phyloP scores from a whole-genome alignment of 2,329 filamentous ascomycete species.

The Chaetothyriales sp. region DNA sequence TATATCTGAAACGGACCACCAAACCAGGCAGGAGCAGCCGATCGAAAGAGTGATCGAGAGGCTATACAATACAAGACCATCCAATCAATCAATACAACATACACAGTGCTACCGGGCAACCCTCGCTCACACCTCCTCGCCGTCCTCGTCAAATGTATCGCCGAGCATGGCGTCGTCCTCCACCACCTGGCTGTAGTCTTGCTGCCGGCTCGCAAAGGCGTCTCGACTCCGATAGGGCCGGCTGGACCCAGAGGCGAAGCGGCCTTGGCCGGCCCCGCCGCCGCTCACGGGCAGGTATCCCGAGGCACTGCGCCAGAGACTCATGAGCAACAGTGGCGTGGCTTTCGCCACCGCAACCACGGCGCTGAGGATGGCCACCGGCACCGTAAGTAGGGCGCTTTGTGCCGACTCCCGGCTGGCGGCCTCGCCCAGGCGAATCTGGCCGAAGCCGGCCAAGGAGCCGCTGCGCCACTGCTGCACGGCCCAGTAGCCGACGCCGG shows the following conservation, averaged over 20 bases:
- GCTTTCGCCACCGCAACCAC: constrained; percentile 61
- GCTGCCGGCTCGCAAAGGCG: constrained; percentile 72
- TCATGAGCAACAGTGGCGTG: constrained; percentile 57
- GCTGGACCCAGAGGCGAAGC: constrained; percentile 36
- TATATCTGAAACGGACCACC: too few relatives aligned
- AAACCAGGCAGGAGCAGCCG: too few relatives aligned
- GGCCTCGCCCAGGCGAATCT: constrained; percentile 72
- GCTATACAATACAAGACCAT: too few relatives aligned
- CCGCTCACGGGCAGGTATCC: constrained; percentile 40
- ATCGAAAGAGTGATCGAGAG: too few relatives aligned
- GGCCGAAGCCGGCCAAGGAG: constrained; percentile 74
- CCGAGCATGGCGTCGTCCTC: constrained; percentile 90
- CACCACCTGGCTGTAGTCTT: constrained; percentile 68
- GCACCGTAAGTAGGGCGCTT: constrained; percentile 65
- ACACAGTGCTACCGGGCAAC: too few relatives aligned
- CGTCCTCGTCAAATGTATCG: constrained; percentile 82
- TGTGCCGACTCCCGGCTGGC: constrained; percentile 36
- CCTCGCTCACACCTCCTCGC: constrained; percentile 28
- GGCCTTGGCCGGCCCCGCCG: constrained; percentile 28
- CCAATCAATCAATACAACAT: too few relatives aligned
- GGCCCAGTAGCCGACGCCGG: constrained; percentile 56
- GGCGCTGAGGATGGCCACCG: constrained; percentile 66
- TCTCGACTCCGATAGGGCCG: constrained; percentile 71
- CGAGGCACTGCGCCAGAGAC: constrained; percentile 55
- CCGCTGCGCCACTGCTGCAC: constrained; percentile 49